A percentile compares a stretch with the other conserved stretches of the same genome.
phyloP scores from a whole-genome alignment of 2,329 filamentous ascomycete species.

The Clonostachys sp. region DNA sequence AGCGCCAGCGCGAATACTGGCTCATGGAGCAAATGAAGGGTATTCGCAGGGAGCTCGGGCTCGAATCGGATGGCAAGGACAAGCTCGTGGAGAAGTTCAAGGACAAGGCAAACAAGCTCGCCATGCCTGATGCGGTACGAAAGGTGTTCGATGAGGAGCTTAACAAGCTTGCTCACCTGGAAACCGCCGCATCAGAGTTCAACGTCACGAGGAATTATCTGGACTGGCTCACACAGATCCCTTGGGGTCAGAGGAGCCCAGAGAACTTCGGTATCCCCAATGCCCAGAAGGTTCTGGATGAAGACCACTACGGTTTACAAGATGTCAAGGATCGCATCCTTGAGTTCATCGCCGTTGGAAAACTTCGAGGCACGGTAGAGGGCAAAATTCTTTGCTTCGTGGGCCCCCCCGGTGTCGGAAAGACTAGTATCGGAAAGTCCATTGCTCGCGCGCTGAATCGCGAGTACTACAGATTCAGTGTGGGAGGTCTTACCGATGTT shows the following conservation, averaged over 20 bases:
- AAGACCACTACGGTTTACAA: constrained; percentile 94
- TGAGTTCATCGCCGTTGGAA: constrained; percentile 97
- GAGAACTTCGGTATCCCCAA: constrained; percentile 97
- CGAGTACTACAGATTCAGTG: constrained; percentile 97
- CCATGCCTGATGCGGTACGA: constrained; percentile 94
- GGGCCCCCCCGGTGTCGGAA: constrained; percentile 93
- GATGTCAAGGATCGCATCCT: constrained; percentile 98
- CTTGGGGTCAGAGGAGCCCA: constrained; percentile 90
- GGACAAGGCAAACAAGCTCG: constrained; percentile 87
- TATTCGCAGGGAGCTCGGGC: constrained; percentile 88
- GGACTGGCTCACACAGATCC: constrained; percentile 97
- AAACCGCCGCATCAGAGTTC: constrained; percentile 94
- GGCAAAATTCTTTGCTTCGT: constrained; percentile 98
- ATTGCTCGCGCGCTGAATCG: constrained; percentile 92
- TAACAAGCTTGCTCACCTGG: constrained; percentile 92
- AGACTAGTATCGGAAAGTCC: constrained; percentile 98
- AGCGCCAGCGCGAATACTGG: constrained; percentile 96
- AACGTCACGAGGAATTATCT: constrained; percentile 98
- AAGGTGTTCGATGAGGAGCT: constrained; percentile 98
- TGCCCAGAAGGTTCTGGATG: constrained; percentile 84
- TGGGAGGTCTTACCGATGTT: constrained; percentile 93
- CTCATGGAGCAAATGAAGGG: constrained; percentile 99
- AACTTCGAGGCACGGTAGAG: constrained; percentile 93
- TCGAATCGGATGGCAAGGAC: constrained; percentile 97
- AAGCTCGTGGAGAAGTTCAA: constrained; percentile 97